phyloP scores from a whole-genome alignment of 495 filamentous ascomycete species.

The Cercophora newfieldiana region DNA sequence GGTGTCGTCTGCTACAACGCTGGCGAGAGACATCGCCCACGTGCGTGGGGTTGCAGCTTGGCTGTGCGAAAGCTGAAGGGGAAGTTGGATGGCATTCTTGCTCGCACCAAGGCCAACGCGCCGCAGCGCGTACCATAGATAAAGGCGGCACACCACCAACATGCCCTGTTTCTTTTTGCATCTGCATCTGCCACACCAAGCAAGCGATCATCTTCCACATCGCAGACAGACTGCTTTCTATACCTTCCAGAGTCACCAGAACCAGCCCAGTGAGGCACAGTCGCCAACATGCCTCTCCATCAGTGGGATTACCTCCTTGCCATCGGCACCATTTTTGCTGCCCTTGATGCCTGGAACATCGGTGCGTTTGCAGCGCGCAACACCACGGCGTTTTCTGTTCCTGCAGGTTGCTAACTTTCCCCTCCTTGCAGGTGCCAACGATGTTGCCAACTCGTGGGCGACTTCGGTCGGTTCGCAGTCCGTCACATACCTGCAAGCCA shows the following conservation, averaged over 20 bases:
- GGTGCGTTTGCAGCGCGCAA: background rate
- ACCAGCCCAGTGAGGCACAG: background rate
- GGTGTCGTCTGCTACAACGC: background rate
- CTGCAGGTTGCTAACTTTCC: background rate
- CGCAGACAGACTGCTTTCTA: background rate
- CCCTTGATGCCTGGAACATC: slow-evolving; percentile 60
- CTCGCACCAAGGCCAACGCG: background rate
- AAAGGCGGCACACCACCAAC: background rate
- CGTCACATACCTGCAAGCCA: slow-evolving; percentile 65
- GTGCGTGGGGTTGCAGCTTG: background rate
- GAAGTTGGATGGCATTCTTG: background rate
- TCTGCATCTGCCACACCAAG: background rate
- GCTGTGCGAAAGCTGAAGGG: background rate
- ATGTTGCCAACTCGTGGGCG: slow-evolving; percentile 78
- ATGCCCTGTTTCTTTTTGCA: background rate
- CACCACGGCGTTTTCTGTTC: background rate
- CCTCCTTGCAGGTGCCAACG: slow-evolving; percentile 51
- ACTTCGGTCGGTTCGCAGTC: slow-evolving; percentile 70
- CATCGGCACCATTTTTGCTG: slow-evolving; percentile 73
- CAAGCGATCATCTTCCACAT: background rate
- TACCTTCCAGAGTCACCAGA: background rate
- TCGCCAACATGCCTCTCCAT: slow-evolving; percentile 37
- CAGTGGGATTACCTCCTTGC: slow-evolving; percentile 71
- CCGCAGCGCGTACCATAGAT: background rate
- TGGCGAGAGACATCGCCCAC: background rate